Percentiles rank a stretch among this genome's conserved stretches.
phyloP scores from a whole-genome alignment of 805 yeast genomes.

The Torulaspora delbrueckii region DNA sequence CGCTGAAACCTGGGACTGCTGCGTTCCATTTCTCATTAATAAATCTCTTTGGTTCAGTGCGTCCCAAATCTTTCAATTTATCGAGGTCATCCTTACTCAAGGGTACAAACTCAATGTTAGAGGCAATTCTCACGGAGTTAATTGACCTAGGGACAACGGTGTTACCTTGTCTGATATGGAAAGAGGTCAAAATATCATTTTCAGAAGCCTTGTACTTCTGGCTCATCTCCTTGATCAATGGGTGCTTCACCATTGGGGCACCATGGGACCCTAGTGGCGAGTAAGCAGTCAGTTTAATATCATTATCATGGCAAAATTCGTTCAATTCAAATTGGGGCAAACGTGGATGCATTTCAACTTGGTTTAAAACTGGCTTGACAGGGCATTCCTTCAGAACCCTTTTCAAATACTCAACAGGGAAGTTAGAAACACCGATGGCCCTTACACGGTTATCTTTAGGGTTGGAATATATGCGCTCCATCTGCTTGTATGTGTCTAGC shows the following conservation, averaged over 20 bases:
- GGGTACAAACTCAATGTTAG: slow-evolving; percentile 38
- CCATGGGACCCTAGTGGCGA: slow-evolving; percentile 63
- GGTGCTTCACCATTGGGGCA: slow-evolving; percentile 56
- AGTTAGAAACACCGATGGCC: slow-evolving; percentile 59
- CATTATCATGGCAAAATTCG: slow-evolving; percentile 48
- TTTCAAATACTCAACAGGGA: slow-evolving; percentile 38
- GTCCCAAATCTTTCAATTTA: slow-evolving; percentile 35
- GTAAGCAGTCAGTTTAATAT: slow-evolving; percentile 51
- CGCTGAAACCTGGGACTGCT: slow-evolving; percentile 32
- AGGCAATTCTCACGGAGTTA: slow-evolving; percentile 55
- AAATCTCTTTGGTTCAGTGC: slow-evolving; percentile 31
- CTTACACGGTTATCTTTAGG: slow-evolving; percentile 42
- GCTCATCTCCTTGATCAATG: slow-evolving; percentile 49
- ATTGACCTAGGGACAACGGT: slow-evolving; percentile 66
- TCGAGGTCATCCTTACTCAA: slow-evolving; percentile 42
- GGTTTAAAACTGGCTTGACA: slow-evolving; percentile 51
- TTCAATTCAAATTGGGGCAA: slow-evolving; percentile 58
- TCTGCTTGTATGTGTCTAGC: slow-evolving; percentile 48
- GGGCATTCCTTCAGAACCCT: slow-evolving; percentile 41
- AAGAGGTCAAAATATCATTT: slow-evolving; percentile 57
- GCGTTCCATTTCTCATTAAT: slow-evolving; percentile 29
- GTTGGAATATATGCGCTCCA: slow-evolving; percentile 37
- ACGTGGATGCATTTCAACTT: slow-evolving; percentile 70
- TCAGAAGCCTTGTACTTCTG: slow-evolving; percentile 48
- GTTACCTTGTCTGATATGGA: slow-evolving; percentile 59